Evolutionary conservation across 177 flowering plant species (phyloP).

Genomic region (Vitis hybrid): DNA sequence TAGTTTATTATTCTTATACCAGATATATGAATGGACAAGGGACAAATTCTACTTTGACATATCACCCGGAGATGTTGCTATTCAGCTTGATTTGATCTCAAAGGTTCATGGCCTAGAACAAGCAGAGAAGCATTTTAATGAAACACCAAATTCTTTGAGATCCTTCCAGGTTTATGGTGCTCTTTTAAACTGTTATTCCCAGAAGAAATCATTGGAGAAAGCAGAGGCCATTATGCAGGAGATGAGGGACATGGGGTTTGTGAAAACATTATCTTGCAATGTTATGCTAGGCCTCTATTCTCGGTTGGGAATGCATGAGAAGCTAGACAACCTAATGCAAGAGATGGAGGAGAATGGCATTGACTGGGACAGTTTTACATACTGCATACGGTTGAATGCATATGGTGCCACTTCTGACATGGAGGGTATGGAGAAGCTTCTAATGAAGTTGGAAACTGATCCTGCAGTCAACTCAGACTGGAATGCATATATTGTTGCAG

Average conservation of each 20-base stretch:
- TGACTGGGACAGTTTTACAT: slow-evolving; percentile 15
- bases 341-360: slow-evolving; percentile 45
- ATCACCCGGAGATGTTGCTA: slow-evolving; percentile 18
- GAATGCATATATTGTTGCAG: slow-evolving; percentile 31
- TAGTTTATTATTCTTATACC: neutral
- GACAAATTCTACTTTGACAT: slow-evolving; percentile 9
- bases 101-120: slow-evolving; percentile 29
- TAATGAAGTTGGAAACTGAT: slow-evolving; percentile 41
- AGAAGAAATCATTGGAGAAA: slow-evolving; percentile 22
- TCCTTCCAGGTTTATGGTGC: slow-evolving; percentile 20
- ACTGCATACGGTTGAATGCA: slow-evolving; percentile 25
- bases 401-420: slow-evolving; percentile 24
- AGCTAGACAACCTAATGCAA: slow-evolving; percentile 27
- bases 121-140: slow-evolving; percentile 30
- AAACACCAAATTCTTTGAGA: slow-evolving; percentile 14
- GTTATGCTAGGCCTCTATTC: slow-evolving; percentile 40
- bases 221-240: slow-evolving; percentile 41
- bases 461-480: slow-evolving; percentile 22
- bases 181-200: slow-evolving; percentile 31
- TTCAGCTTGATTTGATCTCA: slow-evolving; percentile 28
- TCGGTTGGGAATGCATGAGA: slow-evolving; percentile 22
- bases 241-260: slow-evolving; percentile 28
- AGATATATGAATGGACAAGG: slow-evolving; percentile 38
- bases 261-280: slow-evolving; percentile 29
- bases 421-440: slow-evolving; percentile 42